Evolutionary conservation across 176 grass and related monocot genomes (phyloP), one percentile per base, ranked within the genome.

Genomic region (Lolium rigidum): DNA sequence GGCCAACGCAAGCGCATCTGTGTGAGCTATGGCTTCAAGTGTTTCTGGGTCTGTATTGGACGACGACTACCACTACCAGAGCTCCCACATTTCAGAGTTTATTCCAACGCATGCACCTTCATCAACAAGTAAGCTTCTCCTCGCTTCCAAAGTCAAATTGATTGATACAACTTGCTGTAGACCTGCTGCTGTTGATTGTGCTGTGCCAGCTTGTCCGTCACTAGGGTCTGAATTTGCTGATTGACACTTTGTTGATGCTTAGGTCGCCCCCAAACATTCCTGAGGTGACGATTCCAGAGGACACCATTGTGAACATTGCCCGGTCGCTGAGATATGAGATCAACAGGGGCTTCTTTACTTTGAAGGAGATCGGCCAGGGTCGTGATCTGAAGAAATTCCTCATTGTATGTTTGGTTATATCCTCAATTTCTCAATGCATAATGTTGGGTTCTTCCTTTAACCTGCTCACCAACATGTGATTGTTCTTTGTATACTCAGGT

Each of bases 331-430:
- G 95, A 70, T 93, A 94, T n/a, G 93, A 95, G 75, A 85, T 98
- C 83, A 98, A 98, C 84, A 90, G 89, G 86, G 85, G 69, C 25
- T 84, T 98, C 58, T 83, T 91, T 84, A 59, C 85, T 37, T 62
- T 98, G 80, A 93, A 93, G 57, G 89, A 92, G 41, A 95, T 98
- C 8, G 89, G 92, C 9, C 80, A 70, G 78, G 95, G 93, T 37
- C 93, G 81, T 78, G 91, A 95, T 63, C 91, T 98, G 6, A 98
- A 94, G 90, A 98, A 95, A 71, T 98, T 98, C 80, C 87, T 98
- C 52, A 74, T 83, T 92, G 95, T 98, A 87, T 20, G 87, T 87
- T n/a, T n/a, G n/a, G n/a, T n/a, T n/a, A n/a, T n/a, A n/a, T n/a
- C n/a, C n/a, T n/a, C n/a, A n/a, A n/a, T n/a, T n/a, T n/a, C n/a